phyloP scores from a whole-genome alignment of 495 filamentous ascomycete genomes.

The Cercophora sp. region DNA sequence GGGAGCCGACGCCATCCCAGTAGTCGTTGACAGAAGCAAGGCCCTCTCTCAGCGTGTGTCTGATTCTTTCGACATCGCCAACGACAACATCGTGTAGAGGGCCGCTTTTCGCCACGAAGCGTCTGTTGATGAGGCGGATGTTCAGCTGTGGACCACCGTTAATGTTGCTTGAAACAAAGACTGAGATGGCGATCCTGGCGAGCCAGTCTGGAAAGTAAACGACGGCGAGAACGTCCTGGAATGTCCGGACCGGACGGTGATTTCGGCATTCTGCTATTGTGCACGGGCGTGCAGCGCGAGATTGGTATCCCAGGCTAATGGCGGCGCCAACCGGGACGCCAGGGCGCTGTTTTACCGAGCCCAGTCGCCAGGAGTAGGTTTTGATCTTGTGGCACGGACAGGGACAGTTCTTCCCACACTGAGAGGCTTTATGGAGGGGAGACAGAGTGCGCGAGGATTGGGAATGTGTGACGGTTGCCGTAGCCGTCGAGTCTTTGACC shows the following conservation, averaged over 20 bases:
- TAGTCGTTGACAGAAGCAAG: slow-evolving; percentile 5
- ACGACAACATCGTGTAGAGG: background rate
- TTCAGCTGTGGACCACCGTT: slow-evolving; percentile 11
- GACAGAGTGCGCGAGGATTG: too few species aligned
- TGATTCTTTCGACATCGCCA: background rate
- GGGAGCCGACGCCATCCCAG: background rate
- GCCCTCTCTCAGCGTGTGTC: background rate
- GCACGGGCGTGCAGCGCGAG: background rate
- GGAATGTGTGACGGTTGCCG: too few species aligned
- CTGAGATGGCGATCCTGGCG: background rate
- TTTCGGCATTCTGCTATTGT: background rate
- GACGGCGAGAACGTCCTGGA: background rate
- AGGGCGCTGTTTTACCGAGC: too few species aligned
- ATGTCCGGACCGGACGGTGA: background rate
- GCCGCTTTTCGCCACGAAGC: background rate
- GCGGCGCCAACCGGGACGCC: too few species aligned
- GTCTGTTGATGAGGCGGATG: slow-evolving; percentile 1
- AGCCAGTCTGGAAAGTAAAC: slow-evolving; percentile 10
- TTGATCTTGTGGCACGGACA: background rate
- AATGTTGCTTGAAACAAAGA: slow-evolving; percentile 11
- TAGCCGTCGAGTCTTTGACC: too few species aligned
- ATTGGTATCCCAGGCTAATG: too few species aligned
- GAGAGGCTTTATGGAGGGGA: too few species aligned
- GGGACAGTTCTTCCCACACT: background rate
- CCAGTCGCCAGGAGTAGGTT: background rate